Conservation (phyloP, 805 yeast genomes). For the Torulaspora gathmanii region DNA sequence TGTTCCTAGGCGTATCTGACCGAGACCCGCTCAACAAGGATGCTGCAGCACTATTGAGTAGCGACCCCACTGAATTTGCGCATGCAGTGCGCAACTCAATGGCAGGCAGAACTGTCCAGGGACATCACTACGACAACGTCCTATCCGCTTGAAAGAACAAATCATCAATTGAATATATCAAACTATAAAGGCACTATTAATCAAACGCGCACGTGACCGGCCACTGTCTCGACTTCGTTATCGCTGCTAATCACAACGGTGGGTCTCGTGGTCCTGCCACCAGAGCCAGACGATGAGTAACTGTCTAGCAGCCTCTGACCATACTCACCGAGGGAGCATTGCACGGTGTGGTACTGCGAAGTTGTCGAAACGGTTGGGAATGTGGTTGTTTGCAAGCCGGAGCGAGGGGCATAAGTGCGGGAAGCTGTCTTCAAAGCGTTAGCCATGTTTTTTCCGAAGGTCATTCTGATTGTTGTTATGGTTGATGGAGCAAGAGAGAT, state of each 20-base stretch:
- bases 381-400: constrained; percentile 12
- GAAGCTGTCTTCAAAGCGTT: constrained; percentile 10
- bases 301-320: not conserved
- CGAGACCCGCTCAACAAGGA: constrained; percentile 88
- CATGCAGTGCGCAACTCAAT: constrained; percentile 56
- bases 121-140: constrained; percentile 61
- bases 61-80: constrained; percentile 47
- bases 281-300: constrained; percentile 1
- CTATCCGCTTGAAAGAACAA: constrained; percentile 13
- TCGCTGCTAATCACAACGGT: constrained; percentile 26
- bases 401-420: constrained; percentile 13
- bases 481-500: not conserved
- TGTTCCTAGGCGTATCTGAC: constrained; percentile 86
- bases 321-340: constrained; percentile 4
- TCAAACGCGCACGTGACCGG: constrained; percentile 28
- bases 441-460: constrained; percentile 4
- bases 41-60: constrained; percentile 62
- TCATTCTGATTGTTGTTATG: not conserved
- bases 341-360: constrained; percentile 6
- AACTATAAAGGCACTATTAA: not conserved
- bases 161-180: constrained; percentile 5
- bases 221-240: constrained; percentile 26
- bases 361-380: constrained; percentile 10
- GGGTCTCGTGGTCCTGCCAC: constrained; percentile 14
- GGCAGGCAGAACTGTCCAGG: constrained; percentile 65